These are phyloP conservation scores for Solanum paucissectum DNA, from an alignment of 257 asterid species.

Conservation along the genomic window DNA sequence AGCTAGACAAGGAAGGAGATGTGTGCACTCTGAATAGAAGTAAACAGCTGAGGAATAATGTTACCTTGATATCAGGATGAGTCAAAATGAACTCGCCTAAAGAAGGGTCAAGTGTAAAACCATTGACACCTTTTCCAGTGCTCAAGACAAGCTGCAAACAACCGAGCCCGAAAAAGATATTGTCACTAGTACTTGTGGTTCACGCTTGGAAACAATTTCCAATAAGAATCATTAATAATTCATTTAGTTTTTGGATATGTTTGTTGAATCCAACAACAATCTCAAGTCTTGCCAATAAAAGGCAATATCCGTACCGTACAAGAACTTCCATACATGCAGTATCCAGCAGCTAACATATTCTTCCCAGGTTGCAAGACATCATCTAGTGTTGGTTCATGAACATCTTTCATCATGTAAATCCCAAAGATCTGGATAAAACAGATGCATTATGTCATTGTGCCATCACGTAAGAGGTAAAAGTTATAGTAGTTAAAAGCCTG, in stretches of 20 bases:
- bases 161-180: background rate
- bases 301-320: conserved; percentile 52
- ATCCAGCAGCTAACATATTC: conserved; percentile 91
- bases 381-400: conserved; percentile 51
- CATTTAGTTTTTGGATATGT: background rate
- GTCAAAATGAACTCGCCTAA: conserved; percentile 95
- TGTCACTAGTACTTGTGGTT: background rate
- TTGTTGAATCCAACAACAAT: background rate
- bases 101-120: conserved; percentile 96
- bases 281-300: background rate
- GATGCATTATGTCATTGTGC: background rate
- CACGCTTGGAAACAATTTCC: background rate
- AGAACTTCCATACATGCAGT: conserved; percentile 97
- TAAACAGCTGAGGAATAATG: background rate
- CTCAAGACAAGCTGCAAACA: conserved; percentile 61
- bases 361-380: conserved; percentile 93
- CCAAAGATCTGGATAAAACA: conserved; percentile 68
- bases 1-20: background rate
- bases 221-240: background rate
- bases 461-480: background rate
- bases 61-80: conserved; percentile 90
- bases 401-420: conserved; percentile 55
- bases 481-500: background rate
- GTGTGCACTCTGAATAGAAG: background rate
- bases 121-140: conserved; percentile 87